Evolutionary conservation across 257 asterid species (phyloP), one percentile per base, ranked within the genome.

Genomic region (Petrea volubilis): DNA sequence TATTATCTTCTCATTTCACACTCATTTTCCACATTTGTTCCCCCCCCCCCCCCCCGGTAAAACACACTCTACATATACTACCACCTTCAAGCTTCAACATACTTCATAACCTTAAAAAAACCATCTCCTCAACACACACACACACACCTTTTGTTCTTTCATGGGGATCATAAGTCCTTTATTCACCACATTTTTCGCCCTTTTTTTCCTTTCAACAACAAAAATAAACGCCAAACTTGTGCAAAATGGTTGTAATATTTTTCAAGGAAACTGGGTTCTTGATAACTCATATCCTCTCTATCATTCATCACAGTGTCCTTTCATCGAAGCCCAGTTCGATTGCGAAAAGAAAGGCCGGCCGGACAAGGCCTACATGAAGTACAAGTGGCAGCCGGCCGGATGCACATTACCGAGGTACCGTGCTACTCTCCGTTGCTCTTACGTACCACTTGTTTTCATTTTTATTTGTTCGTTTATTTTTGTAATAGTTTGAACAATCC

Each of bases 251-350:
- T 86, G 91, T 43, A 67, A 84, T 67, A 18, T 82, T 15, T 87
- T 77, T 36, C 4, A 78, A n/a, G 92, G 92, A 28, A 68, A 56
- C 3, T 86, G 92, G 92, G 85, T 86, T 65, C 21, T 47, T 29
- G 92, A 86, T 63, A n/a, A 36, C 5, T 70, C 86, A 0, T 86
- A 82, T 67, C 87, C 92, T 14, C 71, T 76, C 10, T 87, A 87
- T 24, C 28, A 76, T 27, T 41, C 84, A 2, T 23, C 44, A 8
- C 67, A 60, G 51, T 87, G 93, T 12, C 87, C 90, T 0, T 87
- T 87, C 31, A 50, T 87, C 31, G 70, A 82, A 24, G 15, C 24
- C 0, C 78, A 64, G 58, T 87, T 80, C 49, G 63, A 80, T 14
- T 87, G 93, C 76, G 65, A 64, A 69, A 72, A 38, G 10, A 80